A percentile compares a stretch with the other conserved stretches of the same genome.
phyloP scores from a whole-genome alignment of 2,329 filamentous ascomycete genomes.

The Ophiostoma tasmaniense region DNA sequence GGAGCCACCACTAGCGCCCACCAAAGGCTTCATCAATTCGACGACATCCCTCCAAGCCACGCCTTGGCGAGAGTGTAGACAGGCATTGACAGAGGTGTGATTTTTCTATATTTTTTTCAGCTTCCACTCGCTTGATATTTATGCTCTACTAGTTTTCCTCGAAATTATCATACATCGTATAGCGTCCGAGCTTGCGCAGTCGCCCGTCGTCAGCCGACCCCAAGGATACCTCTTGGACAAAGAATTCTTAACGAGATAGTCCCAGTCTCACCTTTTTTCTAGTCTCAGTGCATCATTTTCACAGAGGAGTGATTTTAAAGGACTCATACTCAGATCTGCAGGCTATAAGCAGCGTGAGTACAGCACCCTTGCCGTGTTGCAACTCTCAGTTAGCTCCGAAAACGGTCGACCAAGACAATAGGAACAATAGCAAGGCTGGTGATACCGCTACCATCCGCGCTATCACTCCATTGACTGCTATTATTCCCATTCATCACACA shows the following conservation, averaged over 20 bases:
- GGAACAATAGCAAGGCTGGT: slow-evolving; percentile 18
- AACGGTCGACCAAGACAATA: slow-evolving; percentile 7
- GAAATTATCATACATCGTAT: neutral
- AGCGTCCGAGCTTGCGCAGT: neutral
- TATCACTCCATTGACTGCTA: slow-evolving; percentile 4
- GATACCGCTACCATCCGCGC: neutral
- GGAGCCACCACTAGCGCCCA: neutral
- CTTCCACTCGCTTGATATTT: neutral
- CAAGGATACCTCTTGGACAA: neutral
- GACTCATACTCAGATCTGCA: neutral
- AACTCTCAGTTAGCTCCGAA: neutral
- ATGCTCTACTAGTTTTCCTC: neutral
- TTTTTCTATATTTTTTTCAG: neutral
- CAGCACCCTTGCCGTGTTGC: neutral
- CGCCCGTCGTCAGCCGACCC: neutral
- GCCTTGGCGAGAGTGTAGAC: neutral
- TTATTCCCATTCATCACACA: slow-evolving; percentile 13
- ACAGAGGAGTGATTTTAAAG: neutral
- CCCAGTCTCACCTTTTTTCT: neutral
- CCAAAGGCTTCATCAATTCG: neutral
- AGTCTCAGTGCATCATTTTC: neutral
- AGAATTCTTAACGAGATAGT: neutral
- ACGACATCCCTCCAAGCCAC: neutral
- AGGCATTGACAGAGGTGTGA: neutral
- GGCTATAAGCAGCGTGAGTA: neutral